Evolutionary conservation across 306 rosid species (phyloP), one percentile per base, ranked within the genome.

Genomic region (Neltuma alba): DNA sequence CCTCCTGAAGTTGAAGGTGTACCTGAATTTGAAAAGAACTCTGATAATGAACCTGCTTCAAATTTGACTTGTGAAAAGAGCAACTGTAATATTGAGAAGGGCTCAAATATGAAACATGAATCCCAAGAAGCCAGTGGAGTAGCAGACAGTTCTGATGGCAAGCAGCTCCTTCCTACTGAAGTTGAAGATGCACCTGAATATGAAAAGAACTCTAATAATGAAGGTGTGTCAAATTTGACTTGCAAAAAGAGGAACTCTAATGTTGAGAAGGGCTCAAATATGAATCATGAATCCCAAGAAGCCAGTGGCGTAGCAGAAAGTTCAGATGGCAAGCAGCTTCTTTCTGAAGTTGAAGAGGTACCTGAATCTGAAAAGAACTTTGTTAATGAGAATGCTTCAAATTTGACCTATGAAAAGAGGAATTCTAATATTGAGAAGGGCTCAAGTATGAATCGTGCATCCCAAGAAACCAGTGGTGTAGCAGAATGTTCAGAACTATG

Each of bases 21-120:
- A 48, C 55, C 45, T 2, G 60, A 44, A 47, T 36, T 38, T 44
- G 65, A 16, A 36, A 30, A 42, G 48, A 9, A 27, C 37, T 42
- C 66, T 0, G 20, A 66, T 36, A 41, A 83, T 66, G 76, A 41
- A 18, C 36, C 15, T 70, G 86, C 63, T 62, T 42, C 54, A 62
- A 28, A n/a, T n/a, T n/a, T n/a, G n/a, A n/a, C n/a, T n/a, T n/a
- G n/a, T n/a, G n/a, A n/a, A n/a, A n/a, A n/a, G n/a, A n/a, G n/a
- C n/a, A n/a, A n/a, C n/a, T n/a, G n/a, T n/a, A n/a, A n/a, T n/a
- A n/a, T n/a, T n/a, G n/a, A n/a, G n/a, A n/a, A n/a, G n/a, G n/a
- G n/a, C n/a, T n/a, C n/a, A n/a, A n/a, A n/a, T n/a, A n/a, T n/a
- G n/a, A n/a, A n/a, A n/a, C n/a, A n/a, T n/a, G n/a, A n/a, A n/a